Evolutionary conservation across 352 stramenopile genomes (phyloP), one percentile per base, ranked within the genome.

Genomic region (Phytophthora citrophthora): DNA sequence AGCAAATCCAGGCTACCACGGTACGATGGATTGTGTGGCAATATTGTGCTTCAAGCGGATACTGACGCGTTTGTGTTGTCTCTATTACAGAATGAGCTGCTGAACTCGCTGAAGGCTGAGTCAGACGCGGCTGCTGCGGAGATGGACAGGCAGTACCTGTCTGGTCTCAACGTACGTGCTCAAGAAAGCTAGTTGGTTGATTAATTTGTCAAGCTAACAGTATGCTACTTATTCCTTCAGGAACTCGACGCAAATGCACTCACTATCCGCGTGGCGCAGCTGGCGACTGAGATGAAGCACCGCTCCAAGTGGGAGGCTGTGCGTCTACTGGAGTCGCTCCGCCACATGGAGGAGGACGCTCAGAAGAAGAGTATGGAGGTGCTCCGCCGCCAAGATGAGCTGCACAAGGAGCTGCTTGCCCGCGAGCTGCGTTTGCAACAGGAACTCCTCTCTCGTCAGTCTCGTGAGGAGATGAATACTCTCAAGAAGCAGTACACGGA

Each of bases 241-340:
- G 78, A 90, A 39, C 61, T 94, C 49, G 86, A 91, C 49, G 61
- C 82, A 16, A 86, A 89, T 44, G 72, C 78, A 40, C 60, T 94
- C n/a, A 77, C 81, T 8, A 86, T 94, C 47, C 86, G 86, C 26
- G 82, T 94, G 20, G 83, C 86, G 2, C 86, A 94, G 54, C 56
- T 94, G 18, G 79, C 83, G 51, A 93, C 83, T 4, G 86, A 94
- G 70, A 94, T 94, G 86, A 94, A 94, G 81, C 82, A 94, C 70
- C 86, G 86, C 16, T 88, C 86, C 15, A 92, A 94, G 64, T 94
- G 86, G 86, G 86, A 94, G 62, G 83, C 86, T 26, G 80, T 91
- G 41, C 81, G 83, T 40, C 54, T 94, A 36, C 51, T 91, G 20
- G 86, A 94, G 52, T 84, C 86, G 15, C 63, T 94, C 46, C 79